Evolutionary conservation across 108 stramenopile species (phyloP), one percentile per base, ranked within the genome.

Genomic region (Cyclotella kingstonii): DNA sequence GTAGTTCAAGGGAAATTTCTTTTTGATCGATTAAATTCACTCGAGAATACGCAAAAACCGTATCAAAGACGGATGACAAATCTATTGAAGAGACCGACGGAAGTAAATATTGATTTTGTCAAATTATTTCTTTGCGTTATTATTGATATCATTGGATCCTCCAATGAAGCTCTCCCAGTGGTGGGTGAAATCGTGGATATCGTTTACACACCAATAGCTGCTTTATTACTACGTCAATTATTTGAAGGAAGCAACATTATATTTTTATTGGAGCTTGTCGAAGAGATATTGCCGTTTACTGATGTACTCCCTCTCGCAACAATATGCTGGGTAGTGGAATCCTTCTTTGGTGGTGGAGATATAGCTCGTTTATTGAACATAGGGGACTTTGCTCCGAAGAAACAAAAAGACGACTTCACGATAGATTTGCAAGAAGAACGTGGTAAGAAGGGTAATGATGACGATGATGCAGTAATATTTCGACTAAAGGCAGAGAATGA

Each of bases 281-380:
- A 89, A 67, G 87, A 89, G 44, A 85, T 89, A n/a, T 52, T 89
- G 25, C 87, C 87, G 23, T 83, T 88, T 60, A 88, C 86, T n/a
- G 86, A 88, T 71, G 57, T 88, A 11, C 38, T 88, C 12, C 86
- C 86, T 1, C 63, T 88, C n/a, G 86, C 86, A 8, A 88, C 86
- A 1, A 80, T 85, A 49, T 82, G 80, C 38, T 89, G 87, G 87
- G 78, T 80, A 8, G 56, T 89, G 2, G 87, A 89, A 30, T 80
- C 87, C 1, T 85, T 69, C 63, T 80, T 76, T 31, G 61, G 76
- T 10, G 67, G 72, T 38, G 80, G 81, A 29, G 72, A 41, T 41
- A 27, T 85, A 22, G 87, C 87, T 8, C 68, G 66, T 41, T 12
- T 71, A 12, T 52, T 89, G 12, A 42, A 66, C 15, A 63, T 87